These are phyloP conservation scores for Pyrenophora tritici-repentis DNA, from an alignment of 2,329 filamentous ascomycete species.

Conservation along the genomic window DNA sequence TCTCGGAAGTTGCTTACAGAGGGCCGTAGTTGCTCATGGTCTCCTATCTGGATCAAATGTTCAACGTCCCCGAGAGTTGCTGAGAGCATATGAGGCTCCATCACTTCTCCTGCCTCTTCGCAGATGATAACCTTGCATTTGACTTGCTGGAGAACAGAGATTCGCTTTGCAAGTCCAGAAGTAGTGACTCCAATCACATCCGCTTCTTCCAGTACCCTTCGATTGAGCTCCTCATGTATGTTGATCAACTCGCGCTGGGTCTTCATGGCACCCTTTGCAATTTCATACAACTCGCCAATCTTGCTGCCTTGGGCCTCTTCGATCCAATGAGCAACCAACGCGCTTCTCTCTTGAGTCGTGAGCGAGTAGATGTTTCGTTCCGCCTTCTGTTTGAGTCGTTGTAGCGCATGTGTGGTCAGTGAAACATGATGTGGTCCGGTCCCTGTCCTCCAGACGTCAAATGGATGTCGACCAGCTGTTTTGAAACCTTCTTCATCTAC, in stretches of 20 bases:
- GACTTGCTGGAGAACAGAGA: slow-evolving; percentile 57
- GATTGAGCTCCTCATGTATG: slow-evolving; percentile 47
- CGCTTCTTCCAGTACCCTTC: slow-evolving; percentile 49
- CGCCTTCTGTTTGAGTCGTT: slow-evolving; percentile 15
- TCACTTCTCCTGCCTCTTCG: slow-evolving; percentile 71
- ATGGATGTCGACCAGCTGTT: slow-evolving; percentile 28
- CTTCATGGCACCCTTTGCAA: slow-evolving; percentile 9
- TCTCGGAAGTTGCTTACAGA: slow-evolving; percentile 59
- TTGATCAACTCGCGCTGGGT: slow-evolving; percentile 19
- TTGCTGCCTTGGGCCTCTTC: slow-evolving; percentile 17
- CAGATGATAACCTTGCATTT: slow-evolving; percentile 64
- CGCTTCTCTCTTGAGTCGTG: slow-evolving; percentile 13
- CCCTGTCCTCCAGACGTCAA: slow-evolving; percentile 25
- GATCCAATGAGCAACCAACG: slow-evolving; percentile 21
- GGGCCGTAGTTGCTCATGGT: slow-evolving; percentile 66
- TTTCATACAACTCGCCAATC: slow-evolving; percentile 20
- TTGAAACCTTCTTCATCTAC: slow-evolving; percentile 24
- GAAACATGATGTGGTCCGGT: background rate
- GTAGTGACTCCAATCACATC: slow-evolving; percentile 66
- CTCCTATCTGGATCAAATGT: slow-evolving; percentile 67
- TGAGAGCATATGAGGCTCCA: slow-evolving; percentile 67
- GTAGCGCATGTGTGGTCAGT: background rate
- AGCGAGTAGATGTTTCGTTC: slow-evolving; percentile 15
- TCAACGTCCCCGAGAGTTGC: slow-evolving; percentile 64
- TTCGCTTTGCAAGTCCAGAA: slow-evolving; percentile 62